Evolutionary conservation across 768 basidiomycete genomes (phyloP).

Genomic region (Rhizopogon rudus): DNA sequence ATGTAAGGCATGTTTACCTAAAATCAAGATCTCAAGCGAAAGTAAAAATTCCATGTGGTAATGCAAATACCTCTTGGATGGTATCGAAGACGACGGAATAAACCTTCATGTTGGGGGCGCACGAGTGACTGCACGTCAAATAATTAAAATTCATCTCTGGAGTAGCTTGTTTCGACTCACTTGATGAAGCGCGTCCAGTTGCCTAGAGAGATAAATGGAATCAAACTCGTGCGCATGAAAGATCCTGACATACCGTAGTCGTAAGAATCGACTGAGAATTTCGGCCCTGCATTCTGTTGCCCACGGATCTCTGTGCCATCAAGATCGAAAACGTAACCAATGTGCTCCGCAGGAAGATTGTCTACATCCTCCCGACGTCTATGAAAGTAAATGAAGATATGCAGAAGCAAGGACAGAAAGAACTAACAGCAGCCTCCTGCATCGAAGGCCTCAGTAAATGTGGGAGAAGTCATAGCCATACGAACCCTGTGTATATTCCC

Average conservation of each 20-base stretch:
- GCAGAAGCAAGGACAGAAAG: neutral
- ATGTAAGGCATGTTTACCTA: constrained; percentile 61
- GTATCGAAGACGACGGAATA: constrained; percentile 62
- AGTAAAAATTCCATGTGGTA: neutral
- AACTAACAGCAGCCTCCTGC: constrained; percentile 44
- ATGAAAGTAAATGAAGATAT: neutral
- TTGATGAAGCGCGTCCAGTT: constrained; percentile 79
- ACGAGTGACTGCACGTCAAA: constrained; percentile 53
- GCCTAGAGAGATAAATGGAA: constrained; percentile 32
- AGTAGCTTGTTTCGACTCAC: constrained; percentile 31
- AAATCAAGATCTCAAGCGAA: constrained; percentile 1
- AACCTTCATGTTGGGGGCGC: constrained; percentile 52
- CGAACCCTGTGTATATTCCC: constrained; percentile 67
- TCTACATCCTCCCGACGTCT: constrained; percentile 43
- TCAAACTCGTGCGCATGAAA: constrained; percentile 1
- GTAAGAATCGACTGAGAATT: constrained; percentile 55
- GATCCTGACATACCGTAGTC: constrained; percentile 33
- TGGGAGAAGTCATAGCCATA: constrained; percentile 2
- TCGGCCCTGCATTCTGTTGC: constrained; percentile 24
- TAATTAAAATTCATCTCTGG: neutral
- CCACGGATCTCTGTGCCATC: constrained; percentile 47
- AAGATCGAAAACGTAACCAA: constrained; percentile 57
- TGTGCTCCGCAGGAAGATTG: constrained; percentile 28
- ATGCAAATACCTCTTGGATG: constrained; percentile 42
- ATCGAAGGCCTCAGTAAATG: constrained; percentile 3